phyloP scores from a whole-genome alignment of 208 protist species.

The Acanthamoeba sp. region DNA sequence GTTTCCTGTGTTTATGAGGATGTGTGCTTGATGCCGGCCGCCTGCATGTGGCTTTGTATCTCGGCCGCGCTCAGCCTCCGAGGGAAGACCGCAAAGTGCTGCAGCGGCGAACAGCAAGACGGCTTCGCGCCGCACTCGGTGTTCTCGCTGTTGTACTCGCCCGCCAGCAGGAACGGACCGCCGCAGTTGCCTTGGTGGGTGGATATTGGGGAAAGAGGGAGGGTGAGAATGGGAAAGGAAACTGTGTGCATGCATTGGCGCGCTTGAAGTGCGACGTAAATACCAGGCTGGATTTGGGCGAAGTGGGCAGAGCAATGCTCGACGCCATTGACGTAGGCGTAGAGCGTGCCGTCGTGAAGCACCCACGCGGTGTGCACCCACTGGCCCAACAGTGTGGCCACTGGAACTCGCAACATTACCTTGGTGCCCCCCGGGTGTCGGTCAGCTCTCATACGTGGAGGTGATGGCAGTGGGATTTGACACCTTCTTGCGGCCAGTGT shows the following conservation, averaged over 20 bases:
- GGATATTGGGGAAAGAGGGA: too few relatives aligned
- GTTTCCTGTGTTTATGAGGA: not conserved
- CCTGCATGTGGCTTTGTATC: not conserved
- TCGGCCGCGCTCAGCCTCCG: not conserved
- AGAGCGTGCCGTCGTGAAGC: not conserved
- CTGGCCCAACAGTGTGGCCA: not conserved
- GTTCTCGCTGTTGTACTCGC: not conserved
- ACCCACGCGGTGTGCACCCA: constrained; percentile 12
- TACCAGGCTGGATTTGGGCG: not conserved
- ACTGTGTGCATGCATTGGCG: too few relatives aligned
- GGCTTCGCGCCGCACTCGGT: not conserved
- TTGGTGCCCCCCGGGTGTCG: not conserved
- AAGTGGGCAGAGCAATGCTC: constrained; percentile 8
- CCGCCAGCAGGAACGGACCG: constrained; percentile 5
- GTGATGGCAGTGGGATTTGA: not conserved
- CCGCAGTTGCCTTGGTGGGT: not conserved
- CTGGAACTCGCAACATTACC: not conserved
- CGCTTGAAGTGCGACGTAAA: not conserved
- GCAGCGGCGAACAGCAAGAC: not conserved
- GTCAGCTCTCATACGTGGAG: not conserved
- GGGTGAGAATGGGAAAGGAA: too few relatives aligned
- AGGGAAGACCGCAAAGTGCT: constrained; percentile 2
- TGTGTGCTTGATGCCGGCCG: not conserved
- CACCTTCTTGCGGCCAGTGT: constrained; percentile 16
- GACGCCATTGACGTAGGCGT: not conserved